phyloP scores from a whole-genome alignment of 306 rosid genomes.

The Medicago ruthenica region DNA sequence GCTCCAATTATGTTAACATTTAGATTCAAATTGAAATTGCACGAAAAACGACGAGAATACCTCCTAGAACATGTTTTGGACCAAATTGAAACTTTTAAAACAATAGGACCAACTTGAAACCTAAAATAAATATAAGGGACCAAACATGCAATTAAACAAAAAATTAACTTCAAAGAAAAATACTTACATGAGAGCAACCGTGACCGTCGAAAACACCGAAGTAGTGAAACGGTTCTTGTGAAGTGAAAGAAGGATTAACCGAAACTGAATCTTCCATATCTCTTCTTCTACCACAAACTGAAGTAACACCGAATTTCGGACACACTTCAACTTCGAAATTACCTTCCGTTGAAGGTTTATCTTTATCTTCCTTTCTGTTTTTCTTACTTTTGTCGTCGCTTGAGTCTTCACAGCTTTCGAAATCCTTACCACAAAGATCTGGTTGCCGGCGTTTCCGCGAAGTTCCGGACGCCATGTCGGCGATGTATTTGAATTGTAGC shows the following conservation, averaged over 20 bases:
- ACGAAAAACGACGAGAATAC: too few species aligned
- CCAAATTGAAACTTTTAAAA: too few species aligned
- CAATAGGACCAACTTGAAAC: too few species aligned
- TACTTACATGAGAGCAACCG: slow-evolving; percentile 81
- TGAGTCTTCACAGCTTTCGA: slow-evolving; percentile 14
- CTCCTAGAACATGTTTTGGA: too few species aligned
- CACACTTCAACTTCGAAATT: background rate
- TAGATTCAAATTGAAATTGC: too few species aligned
- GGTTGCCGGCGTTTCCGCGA: slow-evolving; percentile 60
- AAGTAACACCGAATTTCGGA: slow-evolving; percentile 68
- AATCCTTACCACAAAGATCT: slow-evolving; percentile 28
- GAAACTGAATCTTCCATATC: slow-evolving; percentile 95
- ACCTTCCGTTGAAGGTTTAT: background rate
- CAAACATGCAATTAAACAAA: too few species aligned
- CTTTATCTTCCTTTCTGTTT: background rate
- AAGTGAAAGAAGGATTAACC: slow-evolving; percentile 48
- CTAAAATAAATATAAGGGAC: too few species aligned
- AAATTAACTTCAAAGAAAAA: background rate
- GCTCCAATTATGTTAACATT: too few species aligned
- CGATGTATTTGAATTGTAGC: slow-evolving; percentile 46
- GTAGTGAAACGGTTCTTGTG: slow-evolving; percentile 45
- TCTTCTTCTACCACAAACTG: slow-evolving; percentile 88
- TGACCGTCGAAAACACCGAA: slow-evolving; percentile 98
- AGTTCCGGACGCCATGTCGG: slow-evolving; percentile 52
- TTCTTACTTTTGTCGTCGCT: background rate